These are phyloP conservation scores for Solanum hybrid DNA, from an alignment of 305 asterid genomes.

Conservation along the genomic window DNA sequence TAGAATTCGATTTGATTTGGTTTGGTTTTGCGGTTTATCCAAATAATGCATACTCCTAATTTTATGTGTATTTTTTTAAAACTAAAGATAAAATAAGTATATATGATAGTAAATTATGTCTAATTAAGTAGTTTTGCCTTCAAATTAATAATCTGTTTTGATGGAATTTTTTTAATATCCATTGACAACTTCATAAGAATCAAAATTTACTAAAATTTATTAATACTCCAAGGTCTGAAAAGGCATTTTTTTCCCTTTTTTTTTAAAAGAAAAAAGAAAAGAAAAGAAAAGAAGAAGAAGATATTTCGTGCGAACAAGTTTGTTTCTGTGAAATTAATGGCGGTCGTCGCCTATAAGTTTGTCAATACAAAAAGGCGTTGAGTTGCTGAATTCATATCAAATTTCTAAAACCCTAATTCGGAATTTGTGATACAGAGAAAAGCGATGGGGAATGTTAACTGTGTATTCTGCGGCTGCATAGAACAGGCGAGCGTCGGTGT, in stretches of 20 bases:
- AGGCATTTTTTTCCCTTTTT: neutral
- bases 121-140: too few relatives aligned
- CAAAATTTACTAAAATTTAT: neutral
- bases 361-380: neutral
- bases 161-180: neutral
- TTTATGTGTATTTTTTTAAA: too few relatives aligned
- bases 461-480: constrained; percentile 55
- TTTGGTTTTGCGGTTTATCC: too few relatives aligned
- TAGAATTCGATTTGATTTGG: too few relatives aligned
- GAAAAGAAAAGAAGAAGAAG: neutral
- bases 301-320: neutral
- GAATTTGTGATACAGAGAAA: neutral
- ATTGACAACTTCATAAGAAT: neutral
- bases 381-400: neutral
- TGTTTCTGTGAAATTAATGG: neutral
- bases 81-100: too few relatives aligned
- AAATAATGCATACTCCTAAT: neutral
- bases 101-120: too few relatives aligned
- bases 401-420: neutral
- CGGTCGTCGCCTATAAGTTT: neutral
- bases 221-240: neutral
- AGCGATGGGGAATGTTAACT: constrained; percentile 51
- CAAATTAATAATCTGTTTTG: neutral
- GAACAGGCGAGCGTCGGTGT: constrained; percentile 83
- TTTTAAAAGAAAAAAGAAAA: too few relatives aligned